Percentiles rank a stretch among this genome's conserved stretches.
Evolutionary conservation across 495 filamentous ascomycete species (phyloP).

Genomic region (Xylaria venustula): DNA sequence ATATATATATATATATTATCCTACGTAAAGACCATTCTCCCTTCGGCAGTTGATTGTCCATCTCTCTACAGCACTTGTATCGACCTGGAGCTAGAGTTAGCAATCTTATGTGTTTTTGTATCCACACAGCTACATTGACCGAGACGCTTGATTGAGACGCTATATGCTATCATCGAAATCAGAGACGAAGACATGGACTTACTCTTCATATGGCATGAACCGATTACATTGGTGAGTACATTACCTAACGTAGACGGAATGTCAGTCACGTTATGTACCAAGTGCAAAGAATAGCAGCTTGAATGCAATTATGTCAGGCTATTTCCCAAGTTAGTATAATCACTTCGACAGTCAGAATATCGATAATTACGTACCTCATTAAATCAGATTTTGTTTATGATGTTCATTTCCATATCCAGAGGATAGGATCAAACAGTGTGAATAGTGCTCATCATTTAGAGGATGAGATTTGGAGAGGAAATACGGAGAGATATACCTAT

Average conservation of each 20-base stretch:
- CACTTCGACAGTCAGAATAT: neutral
- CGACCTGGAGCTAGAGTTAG: too few species aligned
- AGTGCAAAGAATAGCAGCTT: neutral
- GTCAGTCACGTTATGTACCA: conserved; percentile 21
- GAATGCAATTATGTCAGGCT: conserved; percentile 27
- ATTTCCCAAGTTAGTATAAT: conserved; percentile 40
- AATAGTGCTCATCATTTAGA: conserved; percentile 64
- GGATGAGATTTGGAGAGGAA: conserved; percentile 20
- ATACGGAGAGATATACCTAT: conserved; percentile 42
- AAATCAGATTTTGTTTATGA: conserved; percentile 91
- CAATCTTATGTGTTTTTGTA: too few species aligned
- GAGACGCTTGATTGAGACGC: too few species aligned
- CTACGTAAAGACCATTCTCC: too few species aligned
- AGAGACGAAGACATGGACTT: neutral
- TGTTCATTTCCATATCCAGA: conserved; percentile 71
- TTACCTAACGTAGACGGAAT: conserved; percentile 31
- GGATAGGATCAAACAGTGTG: conserved; percentile 94
- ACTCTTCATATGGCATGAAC: neutral
- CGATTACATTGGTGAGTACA: neutral
- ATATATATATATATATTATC: too few species aligned
- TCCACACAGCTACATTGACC: too few species aligned
- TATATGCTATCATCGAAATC: too few species aligned
- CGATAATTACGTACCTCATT: conserved; percentile 71
- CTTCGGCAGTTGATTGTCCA: too few species aligned
- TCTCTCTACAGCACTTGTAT: too few species aligned